phyloP scores from a whole-genome alignment of 805 yeast species.

The Lachancea dasiensis region DNA sequence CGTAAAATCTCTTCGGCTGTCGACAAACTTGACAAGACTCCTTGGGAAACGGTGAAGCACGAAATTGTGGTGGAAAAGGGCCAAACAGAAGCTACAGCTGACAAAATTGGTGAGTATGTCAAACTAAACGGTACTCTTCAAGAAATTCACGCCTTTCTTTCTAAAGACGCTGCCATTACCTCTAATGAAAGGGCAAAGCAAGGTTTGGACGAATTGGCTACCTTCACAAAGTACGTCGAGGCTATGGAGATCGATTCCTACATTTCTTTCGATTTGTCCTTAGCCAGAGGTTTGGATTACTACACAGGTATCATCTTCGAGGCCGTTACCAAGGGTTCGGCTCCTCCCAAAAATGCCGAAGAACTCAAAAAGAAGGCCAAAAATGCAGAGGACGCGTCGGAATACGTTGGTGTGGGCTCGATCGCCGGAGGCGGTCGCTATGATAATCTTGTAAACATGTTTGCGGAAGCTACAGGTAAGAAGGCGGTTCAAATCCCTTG shows the following conservation, averaged over 20 bases:
- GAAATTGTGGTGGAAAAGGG: conserved; percentile 91
- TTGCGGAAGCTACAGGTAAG: conserved; percentile 75
- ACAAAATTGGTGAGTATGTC: conserved; percentile 86
- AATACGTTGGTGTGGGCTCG: conserved; percentile 96
- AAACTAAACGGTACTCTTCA: conserved; percentile 72
- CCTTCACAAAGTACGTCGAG: conserved; percentile 68
- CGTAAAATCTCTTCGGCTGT: conserved; percentile 92
- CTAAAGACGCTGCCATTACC: conserved; percentile 50
- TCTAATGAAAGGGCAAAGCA: conserved; percentile 65
- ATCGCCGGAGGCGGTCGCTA: conserved; percentile 99
- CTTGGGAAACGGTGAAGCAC: conserved; percentile 90
- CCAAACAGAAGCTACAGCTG: conserved; percentile 88
- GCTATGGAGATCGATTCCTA: conserved; percentile 68
- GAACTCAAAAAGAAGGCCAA: conserved; percentile 51
- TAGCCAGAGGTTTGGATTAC: conserved; percentile 96
- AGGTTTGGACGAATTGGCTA: conserved; percentile 77
- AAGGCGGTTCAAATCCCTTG: conserved; percentile 82
- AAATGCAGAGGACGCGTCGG: conserved; percentile 88
- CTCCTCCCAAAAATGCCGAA: conserved; percentile 82
- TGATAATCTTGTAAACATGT: conserved; percentile 96
- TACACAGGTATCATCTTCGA: conserved; percentile 96
- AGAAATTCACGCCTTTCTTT: conserved; percentile 52
- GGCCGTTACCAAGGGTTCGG: conserved; percentile 91
- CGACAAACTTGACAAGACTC: conserved; percentile 89
- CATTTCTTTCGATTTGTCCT: conserved; percentile 83